A percentile compares a stretch with the other conserved stretches of the same genome.
These are phyloP conservation scores for Butyriboletus loyo DNA, from an alignment of 768 basidiomycete species.

Conservation along the genomic window DNA sequence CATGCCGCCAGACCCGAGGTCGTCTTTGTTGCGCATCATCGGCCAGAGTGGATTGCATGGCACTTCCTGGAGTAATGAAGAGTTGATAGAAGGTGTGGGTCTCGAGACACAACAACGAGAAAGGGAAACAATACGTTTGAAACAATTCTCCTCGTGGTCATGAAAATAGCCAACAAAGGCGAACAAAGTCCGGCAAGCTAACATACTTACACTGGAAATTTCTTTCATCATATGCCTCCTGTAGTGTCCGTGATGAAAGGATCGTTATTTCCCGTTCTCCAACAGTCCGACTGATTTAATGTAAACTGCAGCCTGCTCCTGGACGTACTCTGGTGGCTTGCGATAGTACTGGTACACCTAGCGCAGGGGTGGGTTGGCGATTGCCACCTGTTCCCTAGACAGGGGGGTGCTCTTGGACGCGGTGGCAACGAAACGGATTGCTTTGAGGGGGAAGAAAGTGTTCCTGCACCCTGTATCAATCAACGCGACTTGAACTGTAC, in stretches of 20 bases:
- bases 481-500: background rate
- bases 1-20: conserved; percentile 17
- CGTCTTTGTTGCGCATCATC: conserved; percentile 57
- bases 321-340: conserved; percentile 52
- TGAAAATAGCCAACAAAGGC: conserved; percentile 13
- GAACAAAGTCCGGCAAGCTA: background rate
- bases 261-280: conserved; percentile 55
- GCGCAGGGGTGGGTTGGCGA: conserved; percentile 39
- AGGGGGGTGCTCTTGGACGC: conserved; percentile 25
- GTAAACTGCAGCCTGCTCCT: conserved; percentile 42
- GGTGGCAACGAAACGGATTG: conserved; percentile 40
- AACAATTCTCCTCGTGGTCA: conserved; percentile 46
- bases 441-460: conserved; percentile 39
- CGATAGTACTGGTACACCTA: conserved; percentile 40
- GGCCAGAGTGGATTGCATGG: conserved; percentile 57
- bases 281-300: conserved; percentile 48
- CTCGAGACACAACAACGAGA: conserved; percentile 36
- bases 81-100: conserved; percentile 57
- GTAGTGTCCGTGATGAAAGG: conserved; percentile 23
- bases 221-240: background rate
- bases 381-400: conserved; percentile 37
- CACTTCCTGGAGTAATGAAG: conserved; percentile 44
- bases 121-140: conserved; percentile 73
- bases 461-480: conserved; percentile 34
- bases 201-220: background rate